phyloP scores from a whole-genome alignment of 768 basidiomycete genomes.

The Sarcodon aspratus region DNA sequence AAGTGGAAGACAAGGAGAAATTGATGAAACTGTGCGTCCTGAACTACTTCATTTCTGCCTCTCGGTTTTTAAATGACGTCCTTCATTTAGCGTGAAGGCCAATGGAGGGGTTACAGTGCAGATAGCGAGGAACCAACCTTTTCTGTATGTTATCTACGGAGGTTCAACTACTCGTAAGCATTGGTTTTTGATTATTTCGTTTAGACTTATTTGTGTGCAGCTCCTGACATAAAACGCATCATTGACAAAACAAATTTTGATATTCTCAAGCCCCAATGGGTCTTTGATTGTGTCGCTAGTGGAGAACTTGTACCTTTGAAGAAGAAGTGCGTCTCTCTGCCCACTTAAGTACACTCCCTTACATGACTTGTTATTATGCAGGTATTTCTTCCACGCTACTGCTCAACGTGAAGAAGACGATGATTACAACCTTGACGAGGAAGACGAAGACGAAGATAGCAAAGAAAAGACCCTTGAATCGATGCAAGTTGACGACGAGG shows the following conservation, averaged over 20 bases:
- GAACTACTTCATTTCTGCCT: neutral
- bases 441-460: slow-evolving; percentile 14
- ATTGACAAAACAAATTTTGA: slow-evolving; percentile 63
- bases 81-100: slow-evolving; percentile 43
- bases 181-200: neutral
- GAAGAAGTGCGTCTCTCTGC: slow-evolving; percentile 41
- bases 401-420: slow-evolving; percentile 31
- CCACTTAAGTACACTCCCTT: neutral
- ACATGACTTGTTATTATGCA: slow-evolving; percentile 14
- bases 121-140: slow-evolving; percentile 41
- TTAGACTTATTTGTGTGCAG: slow-evolving; percentile 20
- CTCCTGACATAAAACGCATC: slow-evolving; percentile 58
- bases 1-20: slow-evolving; percentile 57
- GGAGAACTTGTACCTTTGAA: slow-evolving; percentile 46
- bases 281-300: slow-evolving; percentile 61
- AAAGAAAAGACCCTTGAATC: too few species aligned
- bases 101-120: slow-evolving; percentile 61
- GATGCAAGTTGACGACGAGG: too few species aligned
- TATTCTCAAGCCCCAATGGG: slow-evolving; percentile 74
- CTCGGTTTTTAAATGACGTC: neutral
- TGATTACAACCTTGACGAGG: slow-evolving; percentile 37
- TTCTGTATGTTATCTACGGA: slow-evolving; percentile 53
- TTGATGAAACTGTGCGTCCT: slow-evolving; percentile 52
- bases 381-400: slow-evolving; percentile 76
- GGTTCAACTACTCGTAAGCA: slow-evolving; percentile 57